Evolutionary conservation across 2,329 filamentous ascomycete genomes (phyloP), one percentile per base, ranked within the genome.

Genomic region (Acarospora socialis): DNA sequence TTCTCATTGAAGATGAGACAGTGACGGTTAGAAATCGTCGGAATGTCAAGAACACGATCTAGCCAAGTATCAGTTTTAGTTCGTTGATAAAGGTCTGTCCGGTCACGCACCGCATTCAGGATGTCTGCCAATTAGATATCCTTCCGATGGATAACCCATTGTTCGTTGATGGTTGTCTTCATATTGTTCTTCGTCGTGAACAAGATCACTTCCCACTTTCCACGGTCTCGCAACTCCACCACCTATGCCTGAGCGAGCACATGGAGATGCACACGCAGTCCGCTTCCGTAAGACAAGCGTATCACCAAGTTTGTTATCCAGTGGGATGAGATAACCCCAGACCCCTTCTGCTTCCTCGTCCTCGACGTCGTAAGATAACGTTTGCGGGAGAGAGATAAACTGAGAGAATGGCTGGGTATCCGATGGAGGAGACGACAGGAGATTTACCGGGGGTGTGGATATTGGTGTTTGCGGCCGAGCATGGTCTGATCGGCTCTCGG

Each of bases 281-380:
- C 86, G 70, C 47, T 73, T 82, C 55, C 71, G 78, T 53, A 98
- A 55, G 5, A 92, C 80, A 57, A 92, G 54, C 4, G 67, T 56
- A 53, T 79, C 59, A 56, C 73, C 77, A 33, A 77, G 74, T 41
- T 70, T 71, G 32, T 70, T 67, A 48, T 87, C 77, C 15, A 93
- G 60, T 2, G 87, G 83, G 33, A 93, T 72, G 4, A 98, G 64
- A 48, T 95, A 98, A 8, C 92, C 92, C 90, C 90, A 98, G 1
- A 95, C 83, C 6, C 83, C 83, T 52, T 92, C 81, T 27, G 71
- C 68, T 36, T 70, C 72, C 57, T 93, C 84, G 50, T 93, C 81
- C 40, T 86, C 72, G 3, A 92, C 81, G 35, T 92, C 83, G 41
- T 86, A 81, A 7, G 76, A 76, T 28, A 87, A 68, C 16, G 72